A percentile compares a stretch with the other conserved stretches of the same genome.
These are phyloP conservation scores for Fusarium nisikadoi DNA, from an alignment of 2,329 filamentous ascomycete genomes.

Conservation along the genomic window DNA sequence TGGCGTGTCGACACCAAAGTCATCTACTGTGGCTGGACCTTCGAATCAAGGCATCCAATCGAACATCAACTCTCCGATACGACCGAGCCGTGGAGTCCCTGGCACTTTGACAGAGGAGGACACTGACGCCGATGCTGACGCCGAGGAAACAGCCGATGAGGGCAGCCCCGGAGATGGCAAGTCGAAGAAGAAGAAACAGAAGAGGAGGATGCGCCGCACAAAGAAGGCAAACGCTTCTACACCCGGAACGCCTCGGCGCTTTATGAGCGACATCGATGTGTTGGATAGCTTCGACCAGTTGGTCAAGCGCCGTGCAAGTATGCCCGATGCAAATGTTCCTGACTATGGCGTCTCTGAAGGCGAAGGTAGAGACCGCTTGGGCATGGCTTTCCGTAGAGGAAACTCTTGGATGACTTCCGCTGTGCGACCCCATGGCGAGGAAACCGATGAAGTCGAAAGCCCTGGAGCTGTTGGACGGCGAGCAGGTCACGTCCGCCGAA, in stretches of 20 bases:
- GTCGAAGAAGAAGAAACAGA: conserved; percentile 66
- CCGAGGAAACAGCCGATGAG: conserved; percentile 88
- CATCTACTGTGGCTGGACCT: conserved; percentile 44
- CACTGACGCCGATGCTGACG: conserved; percentile 70
- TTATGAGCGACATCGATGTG: conserved; percentile 55
- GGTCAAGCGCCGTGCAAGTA: conserved; percentile 73
- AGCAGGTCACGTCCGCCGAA: conserved; percentile 71
- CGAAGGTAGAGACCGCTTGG: conserved; percentile 72
- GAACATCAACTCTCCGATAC: conserved; percentile 60
- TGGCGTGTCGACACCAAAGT: conserved; percentile 60
- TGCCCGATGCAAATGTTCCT: conserved; percentile 68
- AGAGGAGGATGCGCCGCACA: conserved; percentile 69
- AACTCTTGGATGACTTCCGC: conserved; percentile 66
- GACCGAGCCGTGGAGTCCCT: conserved; percentile 61
- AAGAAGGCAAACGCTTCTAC: conserved; percentile 69
- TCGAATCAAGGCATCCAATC: conserved; percentile 54
- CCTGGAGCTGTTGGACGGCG: conserved; percentile 61
- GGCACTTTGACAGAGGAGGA: conserved; percentile 64
- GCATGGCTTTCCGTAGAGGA: conserved; percentile 64
- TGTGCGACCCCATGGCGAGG: conserved; percentile 60
- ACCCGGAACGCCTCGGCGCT: conserved; percentile 70
- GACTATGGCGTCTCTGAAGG: conserved; percentile 79
- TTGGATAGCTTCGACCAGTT: conserved; percentile 57
- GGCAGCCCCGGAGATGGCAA: conserved; percentile 53
- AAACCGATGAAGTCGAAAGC: conserved; percentile 63